A percentile compares a stretch with the other conserved stretches of the same genome.
phyloP scores from a whole-genome alignment of 2,329 filamentous ascomycete species.

The Colletotrichum abscissum region DNA sequence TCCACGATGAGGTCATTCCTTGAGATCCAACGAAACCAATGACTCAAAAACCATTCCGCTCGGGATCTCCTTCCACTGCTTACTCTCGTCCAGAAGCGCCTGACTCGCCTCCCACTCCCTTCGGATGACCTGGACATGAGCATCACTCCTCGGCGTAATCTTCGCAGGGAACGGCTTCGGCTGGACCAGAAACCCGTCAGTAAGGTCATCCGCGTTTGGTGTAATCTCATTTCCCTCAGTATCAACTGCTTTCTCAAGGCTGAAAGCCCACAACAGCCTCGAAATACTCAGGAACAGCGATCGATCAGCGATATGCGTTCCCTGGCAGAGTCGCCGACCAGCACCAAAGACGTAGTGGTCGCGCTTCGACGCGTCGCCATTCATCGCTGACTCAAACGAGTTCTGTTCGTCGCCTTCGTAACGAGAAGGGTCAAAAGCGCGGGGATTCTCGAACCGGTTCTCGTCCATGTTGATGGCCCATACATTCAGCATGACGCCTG shows the following conservation, averaged over 20 bases:
- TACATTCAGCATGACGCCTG: conserved; percentile 38
- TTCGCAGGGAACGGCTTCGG: conserved; percentile 23
- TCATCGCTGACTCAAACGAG: conserved; percentile 23
- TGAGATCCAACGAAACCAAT: neutral
- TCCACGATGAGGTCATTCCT: neutral
- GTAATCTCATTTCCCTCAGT: conserved; percentile 40
- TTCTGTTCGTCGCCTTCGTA: conserved; percentile 43
- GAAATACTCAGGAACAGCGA: conserved; percentile 59
- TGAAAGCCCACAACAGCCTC: conserved; percentile 65
- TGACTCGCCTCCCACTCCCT: conserved; percentile 16
- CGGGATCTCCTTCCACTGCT: conserved; percentile 23
- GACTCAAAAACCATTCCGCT: conserved; percentile 9
- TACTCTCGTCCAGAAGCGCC: conserved; percentile 1
- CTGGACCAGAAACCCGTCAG: conserved; percentile 9
- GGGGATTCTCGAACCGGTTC: conserved; percentile 51
- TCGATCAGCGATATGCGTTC: conserved; percentile 62
- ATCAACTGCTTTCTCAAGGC: conserved; percentile 43
- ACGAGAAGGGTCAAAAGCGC: conserved; percentile 54
- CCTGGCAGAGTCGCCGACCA: conserved; percentile 38
- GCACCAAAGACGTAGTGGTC: conserved; percentile 46
- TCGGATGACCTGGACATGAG: conserved; percentile 1
- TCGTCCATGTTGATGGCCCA: conserved; percentile 60
- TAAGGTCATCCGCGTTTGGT: conserved; percentile 44
- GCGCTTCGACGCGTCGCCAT: conserved; percentile 49
- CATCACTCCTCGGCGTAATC: conserved; percentile 24